Conservation (phyloP, 129 eudicot species). For the Chrysanthemum seticuspe region DNA sequence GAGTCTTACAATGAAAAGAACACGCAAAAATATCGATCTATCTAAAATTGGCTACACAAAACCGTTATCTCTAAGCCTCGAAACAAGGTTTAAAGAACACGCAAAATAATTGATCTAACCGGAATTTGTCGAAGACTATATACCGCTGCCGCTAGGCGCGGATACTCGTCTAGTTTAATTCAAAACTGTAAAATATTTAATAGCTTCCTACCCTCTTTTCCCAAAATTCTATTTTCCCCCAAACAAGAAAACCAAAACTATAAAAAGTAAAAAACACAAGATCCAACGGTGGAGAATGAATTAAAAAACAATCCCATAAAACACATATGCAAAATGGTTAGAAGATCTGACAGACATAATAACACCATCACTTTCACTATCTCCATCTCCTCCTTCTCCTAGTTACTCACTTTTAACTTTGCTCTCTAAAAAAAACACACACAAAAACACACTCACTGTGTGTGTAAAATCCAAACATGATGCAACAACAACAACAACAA, state of each 20-base stretch:
- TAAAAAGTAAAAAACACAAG: background rate
- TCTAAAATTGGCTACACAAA: too few relatives aligned
- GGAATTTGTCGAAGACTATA: too few relatives aligned
- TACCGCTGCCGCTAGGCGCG: too few relatives aligned
- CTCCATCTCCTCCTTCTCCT: conserved; percentile 26
- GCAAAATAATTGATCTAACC: too few relatives aligned
- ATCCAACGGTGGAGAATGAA: conserved; percentile 26
- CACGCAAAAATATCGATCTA: too few relatives aligned
- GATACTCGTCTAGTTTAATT: too few relatives aligned
- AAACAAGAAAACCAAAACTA: background rate
- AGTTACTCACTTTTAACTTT: conserved; percentile 17
- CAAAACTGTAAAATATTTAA: too few relatives aligned
- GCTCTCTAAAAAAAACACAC: background rate
- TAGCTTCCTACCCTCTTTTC: too few relatives aligned
- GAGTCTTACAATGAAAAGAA: too few relatives aligned
- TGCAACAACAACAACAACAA: conserved; percentile 52
- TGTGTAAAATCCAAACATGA: conserved; percentile 30
- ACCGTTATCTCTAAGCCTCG: too few relatives aligned
- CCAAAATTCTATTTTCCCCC: background rate
- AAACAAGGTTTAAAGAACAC: too few relatives aligned
- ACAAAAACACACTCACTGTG: conserved; percentile 20
- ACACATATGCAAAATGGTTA: conserved; percentile 17
- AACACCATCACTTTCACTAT: conserved; percentile 14
- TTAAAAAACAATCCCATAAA: conserved; percentile 17
- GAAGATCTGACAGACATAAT: conserved; percentile 30